These are phyloP conservation scores for Craspedostauros australis DNA, from an alignment of 108 stramenopile genomes.

Conservation along the genomic window DNA sequence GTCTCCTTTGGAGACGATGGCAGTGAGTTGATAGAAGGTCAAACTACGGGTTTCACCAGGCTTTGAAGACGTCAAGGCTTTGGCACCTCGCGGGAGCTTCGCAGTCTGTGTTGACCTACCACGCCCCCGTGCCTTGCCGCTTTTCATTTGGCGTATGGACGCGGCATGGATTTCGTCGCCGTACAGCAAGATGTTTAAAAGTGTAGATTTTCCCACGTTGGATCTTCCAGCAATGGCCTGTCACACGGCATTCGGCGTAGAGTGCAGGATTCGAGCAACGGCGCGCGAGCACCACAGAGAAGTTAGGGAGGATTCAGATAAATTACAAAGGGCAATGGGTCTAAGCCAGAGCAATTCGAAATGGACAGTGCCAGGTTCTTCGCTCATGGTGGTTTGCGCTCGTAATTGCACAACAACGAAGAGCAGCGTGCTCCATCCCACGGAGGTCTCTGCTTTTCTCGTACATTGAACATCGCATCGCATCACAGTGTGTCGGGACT, in stretches of 20 bases:
- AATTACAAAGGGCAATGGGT: background rate
- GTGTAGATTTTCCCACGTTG: slow-evolving; percentile 76
- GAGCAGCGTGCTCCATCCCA: too few relatives aligned
- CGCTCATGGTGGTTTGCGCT: too few relatives aligned
- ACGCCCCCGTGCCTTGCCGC: background rate
- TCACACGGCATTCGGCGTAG: background rate
- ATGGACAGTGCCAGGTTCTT: too few relatives aligned
- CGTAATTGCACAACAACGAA: too few relatives aligned
- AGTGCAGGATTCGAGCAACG: background rate
- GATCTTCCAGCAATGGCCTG: slow-evolving; percentile 67
- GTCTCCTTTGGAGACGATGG: slow-evolving; percentile 11
- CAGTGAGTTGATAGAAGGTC: slow-evolving; percentile 70
- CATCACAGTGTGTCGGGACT: too few relatives aligned
- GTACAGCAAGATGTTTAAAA: slow-evolving; percentile 73
- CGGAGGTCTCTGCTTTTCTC: too few relatives aligned
- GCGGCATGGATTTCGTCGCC: slow-evolving; percentile 23
- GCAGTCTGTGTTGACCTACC: slow-evolving; percentile 16
- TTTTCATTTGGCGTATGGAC: background rate
- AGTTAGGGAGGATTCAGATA: background rate
- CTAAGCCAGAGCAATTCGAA: background rate
- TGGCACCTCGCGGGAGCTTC: slow-evolving; percentile 66
- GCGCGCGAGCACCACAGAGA: background rate
- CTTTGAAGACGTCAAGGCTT: slow-evolving; percentile 50
- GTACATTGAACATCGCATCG: too few relatives aligned
- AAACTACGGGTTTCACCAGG: slow-evolving; percentile 72